Conservation (phyloP, 805 yeast genomes). For the Yarrowia divulgata region DNA sequence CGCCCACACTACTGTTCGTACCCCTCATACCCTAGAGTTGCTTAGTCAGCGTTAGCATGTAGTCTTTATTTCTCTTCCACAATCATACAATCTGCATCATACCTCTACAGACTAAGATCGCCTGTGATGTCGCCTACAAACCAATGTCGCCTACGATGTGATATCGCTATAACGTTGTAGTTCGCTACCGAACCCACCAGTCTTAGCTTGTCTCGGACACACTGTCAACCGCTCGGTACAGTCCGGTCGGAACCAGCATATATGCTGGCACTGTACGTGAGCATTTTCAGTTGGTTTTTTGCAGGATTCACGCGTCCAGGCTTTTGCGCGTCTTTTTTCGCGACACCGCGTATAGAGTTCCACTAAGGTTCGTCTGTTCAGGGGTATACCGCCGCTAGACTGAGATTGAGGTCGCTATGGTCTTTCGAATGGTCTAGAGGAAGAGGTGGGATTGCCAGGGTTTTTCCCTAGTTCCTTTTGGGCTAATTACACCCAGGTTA, state of each 20-base stretch:
- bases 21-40: no score
- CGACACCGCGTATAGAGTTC: constrained; percentile 9
- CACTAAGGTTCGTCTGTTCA: background rate
- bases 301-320: constrained; percentile 1
- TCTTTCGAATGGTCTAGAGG: background rate
- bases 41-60: no score
- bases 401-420: background rate
- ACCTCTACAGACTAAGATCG: no score
- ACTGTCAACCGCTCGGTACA: background rate
- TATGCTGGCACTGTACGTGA: constrained; percentile 15
- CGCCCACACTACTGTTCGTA: no score
- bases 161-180: no score
- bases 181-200: no score
- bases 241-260: background rate
- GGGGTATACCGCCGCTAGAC: background rate
- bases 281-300: constrained; percentile 8
- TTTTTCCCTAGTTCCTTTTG: background rate
- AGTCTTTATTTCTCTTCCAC: no score
- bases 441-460: background rate
- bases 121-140: no score
- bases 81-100: no score
- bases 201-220: no score
- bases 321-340: constrained; percentile 18
- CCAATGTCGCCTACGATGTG: constrained; percentile 6
- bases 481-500: no score